phyloP scores from a whole-genome alignment of 2,329 filamentous ascomycete genomes.

The Xylariomycetidae sp. region DNA sequence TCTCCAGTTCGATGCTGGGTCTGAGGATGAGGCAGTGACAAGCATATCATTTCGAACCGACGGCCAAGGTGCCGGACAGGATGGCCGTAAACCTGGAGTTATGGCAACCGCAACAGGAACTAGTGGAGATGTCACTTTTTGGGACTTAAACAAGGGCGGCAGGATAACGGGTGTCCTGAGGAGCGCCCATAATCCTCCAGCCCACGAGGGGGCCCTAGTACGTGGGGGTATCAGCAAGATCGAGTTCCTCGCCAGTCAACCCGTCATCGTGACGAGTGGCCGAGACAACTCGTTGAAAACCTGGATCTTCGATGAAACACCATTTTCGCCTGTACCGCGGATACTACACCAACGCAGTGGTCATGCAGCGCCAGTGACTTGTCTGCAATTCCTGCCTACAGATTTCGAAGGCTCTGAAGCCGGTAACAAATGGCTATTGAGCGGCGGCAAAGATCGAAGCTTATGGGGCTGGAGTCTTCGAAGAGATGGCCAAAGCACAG shows the following conservation, averaged over 20 bases:
- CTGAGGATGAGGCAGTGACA: slow-evolving; percentile 62
- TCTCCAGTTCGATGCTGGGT: slow-evolving; percentile 63
- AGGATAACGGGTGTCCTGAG: slow-evolving; percentile 81
- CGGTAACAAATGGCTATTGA: slow-evolving; percentile 90
- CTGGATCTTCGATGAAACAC: slow-evolving; percentile 93
- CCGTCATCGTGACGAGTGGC: slow-evolving; percentile 84
- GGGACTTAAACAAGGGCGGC: slow-evolving; percentile 89
- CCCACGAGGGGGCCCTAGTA: slow-evolving; percentile 47
- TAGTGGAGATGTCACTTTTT: slow-evolving; percentile 87
- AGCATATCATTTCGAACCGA: slow-evolving; percentile 90
- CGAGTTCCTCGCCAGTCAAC: slow-evolving; percentile 85
- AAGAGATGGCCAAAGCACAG: slow-evolving; percentile 87
- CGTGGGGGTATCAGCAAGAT: slow-evolving; percentile 79
- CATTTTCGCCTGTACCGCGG: slow-evolving; percentile 81
- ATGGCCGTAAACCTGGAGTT: slow-evolving; percentile 79
- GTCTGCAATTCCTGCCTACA: slow-evolving; percentile 78
- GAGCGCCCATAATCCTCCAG: slow-evolving; percentile 79
- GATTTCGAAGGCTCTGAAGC: slow-evolving; percentile 86
- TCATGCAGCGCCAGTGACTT: slow-evolving; percentile 81
- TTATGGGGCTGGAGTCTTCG: slow-evolving; percentile 96
- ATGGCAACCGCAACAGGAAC: slow-evolving; percentile 84
- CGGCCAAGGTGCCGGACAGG: slow-evolving; percentile 78
- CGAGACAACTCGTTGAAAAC: slow-evolving; percentile 91
- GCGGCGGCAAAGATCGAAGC: slow-evolving; percentile 82
- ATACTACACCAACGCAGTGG: slow-evolving; percentile 82